Evolutionary conservation across 345 rosid genomes (phyloP).

Genomic region (Dovyalis caffra): DNA sequence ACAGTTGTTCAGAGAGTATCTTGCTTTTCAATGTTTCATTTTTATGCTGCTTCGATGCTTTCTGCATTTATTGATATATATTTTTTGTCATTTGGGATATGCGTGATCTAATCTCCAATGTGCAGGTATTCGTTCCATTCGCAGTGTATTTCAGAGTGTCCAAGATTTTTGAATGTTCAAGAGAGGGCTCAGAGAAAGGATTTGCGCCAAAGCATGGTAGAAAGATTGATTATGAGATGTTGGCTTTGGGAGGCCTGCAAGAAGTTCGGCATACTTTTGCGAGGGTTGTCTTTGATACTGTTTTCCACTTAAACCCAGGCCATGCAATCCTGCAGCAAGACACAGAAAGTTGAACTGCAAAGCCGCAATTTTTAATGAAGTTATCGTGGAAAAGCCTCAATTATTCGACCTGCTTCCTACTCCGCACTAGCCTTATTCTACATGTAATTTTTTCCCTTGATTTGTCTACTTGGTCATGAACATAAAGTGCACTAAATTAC

Average conservation of each 20-base stretch:
- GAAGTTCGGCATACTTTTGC: conserved; percentile 75
- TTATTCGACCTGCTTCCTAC: not conserved
- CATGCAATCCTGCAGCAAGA: not conserved
- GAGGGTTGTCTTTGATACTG: conserved; percentile 78
- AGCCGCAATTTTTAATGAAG: not conserved
- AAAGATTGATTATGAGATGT: conserved; percentile 51
- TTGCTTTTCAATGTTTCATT: not conserved
- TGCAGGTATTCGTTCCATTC: conserved; percentile 70
- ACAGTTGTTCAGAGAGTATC: not conserved
- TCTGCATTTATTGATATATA: not conserved
- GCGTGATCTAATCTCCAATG: not conserved
- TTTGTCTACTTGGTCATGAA: not conserved
- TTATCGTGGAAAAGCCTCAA: not conserved
- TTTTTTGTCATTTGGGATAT: not conserved
- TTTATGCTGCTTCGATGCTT: not conserved
- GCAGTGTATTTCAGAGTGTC: conserved; percentile 41
- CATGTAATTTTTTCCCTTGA: not conserved
- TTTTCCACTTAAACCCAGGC: conserved; percentile 38
- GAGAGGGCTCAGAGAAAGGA: conserved; percentile 35
- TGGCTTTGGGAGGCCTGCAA: conserved; percentile 48
- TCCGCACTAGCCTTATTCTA: not conserved
- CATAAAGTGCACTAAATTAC: no score
- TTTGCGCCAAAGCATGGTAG: conserved; percentile 50
- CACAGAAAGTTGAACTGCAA: not conserved
- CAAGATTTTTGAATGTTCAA: conserved; percentile 59